Evolutionary conservation across 352 stramenopile species (phyloP), one percentile per base, ranked within the genome.

Genomic region (Globisporangium cystogenes): DNA sequence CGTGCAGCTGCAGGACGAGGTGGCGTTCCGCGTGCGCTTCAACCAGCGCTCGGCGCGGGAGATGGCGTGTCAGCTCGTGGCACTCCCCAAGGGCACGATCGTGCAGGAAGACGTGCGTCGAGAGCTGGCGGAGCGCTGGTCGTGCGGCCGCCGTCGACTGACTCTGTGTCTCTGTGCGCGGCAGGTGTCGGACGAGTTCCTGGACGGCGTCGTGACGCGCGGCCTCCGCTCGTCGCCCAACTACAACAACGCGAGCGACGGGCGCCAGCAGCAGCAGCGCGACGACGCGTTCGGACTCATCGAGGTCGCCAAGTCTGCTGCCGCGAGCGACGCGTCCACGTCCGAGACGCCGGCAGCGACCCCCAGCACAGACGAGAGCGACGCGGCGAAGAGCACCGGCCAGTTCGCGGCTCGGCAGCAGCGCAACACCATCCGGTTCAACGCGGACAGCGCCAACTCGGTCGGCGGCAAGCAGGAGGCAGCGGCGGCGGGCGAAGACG

Each of bases 21-120:
- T 90, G 35, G 78, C 86, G 62, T 92, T 87, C 59, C 72, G 78
- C 31, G 65, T 90, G 50, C 86, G 76, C 49, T 76, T 66, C 57
- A 90, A 90, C 58, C 72, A 86, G 51, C 79, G 82, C 20, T 87
- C 74, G 45, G 60, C 77, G 48, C 88, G 88, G 53, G 76, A 90
- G 53, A 80, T 87, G 48, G 82, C 82, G 14, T 74, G 74, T 16
- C 78, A 89, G 55, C 63, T 92, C 40, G 70, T 84, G 20, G 49
- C 56, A 1, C 55, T 92, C 42, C 73, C 82, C 46, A 88, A 87
- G 55, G 82, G 82, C 49, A 78, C 78, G 18, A 92, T 92, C 59
- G 68, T 87, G 21, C 65, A 82, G 54, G 82, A 92, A 57, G 73
- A 82, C 24, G 72, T 82, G 52, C 50, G 60, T 68, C n/a, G n/a